phyloP scores from a whole-genome alignment of 495 filamentous ascomycete species.

The Penicillium silybi region DNA sequence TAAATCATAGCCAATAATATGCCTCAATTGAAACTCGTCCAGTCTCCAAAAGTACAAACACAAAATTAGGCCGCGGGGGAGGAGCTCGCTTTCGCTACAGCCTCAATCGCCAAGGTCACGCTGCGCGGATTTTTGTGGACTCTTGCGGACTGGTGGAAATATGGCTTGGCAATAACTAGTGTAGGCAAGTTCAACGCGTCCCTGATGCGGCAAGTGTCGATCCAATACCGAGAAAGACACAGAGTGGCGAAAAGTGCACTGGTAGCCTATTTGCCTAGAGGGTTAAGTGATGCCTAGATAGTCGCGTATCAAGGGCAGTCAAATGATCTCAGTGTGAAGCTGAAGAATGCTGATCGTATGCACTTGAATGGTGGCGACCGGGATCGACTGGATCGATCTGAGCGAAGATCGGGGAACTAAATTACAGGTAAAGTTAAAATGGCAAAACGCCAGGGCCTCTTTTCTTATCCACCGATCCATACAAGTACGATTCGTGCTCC shows the following conservation, averaged over 20 bases:
- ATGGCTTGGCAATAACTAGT: not conserved
- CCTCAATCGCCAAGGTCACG: not conserved
- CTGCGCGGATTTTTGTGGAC: not conserved
- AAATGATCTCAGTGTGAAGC: not conserved
- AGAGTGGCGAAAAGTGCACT: not conserved
- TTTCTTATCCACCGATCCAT: not conserved
- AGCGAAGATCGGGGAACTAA: not conserved
- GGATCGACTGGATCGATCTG: not conserved
- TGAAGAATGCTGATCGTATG: not conserved
- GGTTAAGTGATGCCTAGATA: too few relatives aligned
- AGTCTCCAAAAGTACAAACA: too few relatives aligned
- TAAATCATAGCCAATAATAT: not conserved
- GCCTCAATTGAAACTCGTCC: not conserved
- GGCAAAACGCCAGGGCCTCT: not conserved
- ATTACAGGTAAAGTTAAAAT: not conserved
- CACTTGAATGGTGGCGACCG: not conserved
- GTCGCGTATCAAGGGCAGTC: not conserved
- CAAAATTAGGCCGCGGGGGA: too few relatives aligned
- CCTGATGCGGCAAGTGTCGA: not conserved
- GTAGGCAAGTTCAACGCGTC: not conserved
- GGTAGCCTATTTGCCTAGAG: too few relatives aligned
- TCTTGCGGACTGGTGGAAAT: not conserved
- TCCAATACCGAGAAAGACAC: not conserved
- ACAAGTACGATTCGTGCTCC: not conserved
- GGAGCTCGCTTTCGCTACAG: not conserved